Evolutionary conservation across 1,284 basidiomycete genomes (phyloP).

Genomic region (Athelia sp.): DNA sequence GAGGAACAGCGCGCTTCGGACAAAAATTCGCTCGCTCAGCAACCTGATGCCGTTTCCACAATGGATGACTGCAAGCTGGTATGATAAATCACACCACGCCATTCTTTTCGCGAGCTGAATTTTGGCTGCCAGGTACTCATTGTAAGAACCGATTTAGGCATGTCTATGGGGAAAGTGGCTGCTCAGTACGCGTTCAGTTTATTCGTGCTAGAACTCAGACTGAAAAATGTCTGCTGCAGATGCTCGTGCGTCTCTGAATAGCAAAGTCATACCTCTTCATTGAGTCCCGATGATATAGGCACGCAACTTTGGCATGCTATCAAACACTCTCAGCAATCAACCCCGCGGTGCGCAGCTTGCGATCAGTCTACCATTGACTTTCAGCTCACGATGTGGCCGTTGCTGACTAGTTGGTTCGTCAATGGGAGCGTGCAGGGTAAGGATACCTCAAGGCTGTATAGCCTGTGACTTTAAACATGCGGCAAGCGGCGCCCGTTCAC

Average conservation of each 20-base stretch:
- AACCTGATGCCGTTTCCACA: constrained; percentile 25
- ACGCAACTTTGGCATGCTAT: constrained; percentile 91
- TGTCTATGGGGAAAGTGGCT: constrained; percentile 39
- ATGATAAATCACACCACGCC: neutral
- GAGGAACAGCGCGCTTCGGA: neutral
- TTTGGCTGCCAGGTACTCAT: constrained; percentile 53
- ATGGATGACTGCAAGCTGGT: constrained; percentile 71
- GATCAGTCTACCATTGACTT: neutral
- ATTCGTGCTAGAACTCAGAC: no score
- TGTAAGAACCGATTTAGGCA: constrained; percentile 44
- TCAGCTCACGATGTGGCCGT: neutral
- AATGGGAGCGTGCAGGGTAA: constrained; percentile 66
- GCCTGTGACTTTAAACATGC: neutral
- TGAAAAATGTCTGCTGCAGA: no score
- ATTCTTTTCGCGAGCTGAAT: neutral
- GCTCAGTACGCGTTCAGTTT: constrained; percentile 29
- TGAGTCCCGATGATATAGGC: no score
- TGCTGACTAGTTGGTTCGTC: constrained; percentile 56
- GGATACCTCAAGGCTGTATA: neutral
- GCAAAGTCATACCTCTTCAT: no score
- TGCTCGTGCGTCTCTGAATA: constrained; percentile 49
- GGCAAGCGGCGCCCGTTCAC: neutral
- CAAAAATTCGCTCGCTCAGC: constrained; percentile 23
- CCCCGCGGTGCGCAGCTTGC: constrained; percentile 44
- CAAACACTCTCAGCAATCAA: constrained; percentile 73